Conservation (phyloP, 352 stramenopile species). For the Globisporangium cylindrosporum region DNA sequence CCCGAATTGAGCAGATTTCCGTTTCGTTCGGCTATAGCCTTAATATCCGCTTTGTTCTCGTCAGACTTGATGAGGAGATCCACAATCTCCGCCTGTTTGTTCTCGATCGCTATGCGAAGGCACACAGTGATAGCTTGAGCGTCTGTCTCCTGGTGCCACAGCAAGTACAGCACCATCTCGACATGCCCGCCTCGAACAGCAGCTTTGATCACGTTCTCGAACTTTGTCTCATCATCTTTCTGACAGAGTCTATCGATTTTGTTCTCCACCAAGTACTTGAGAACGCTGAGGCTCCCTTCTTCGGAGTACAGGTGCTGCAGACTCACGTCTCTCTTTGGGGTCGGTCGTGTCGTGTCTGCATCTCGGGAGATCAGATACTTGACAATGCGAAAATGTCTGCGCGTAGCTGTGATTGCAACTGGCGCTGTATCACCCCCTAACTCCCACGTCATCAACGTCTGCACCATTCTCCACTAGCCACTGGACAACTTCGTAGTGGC, state of each 20-base stretch:
- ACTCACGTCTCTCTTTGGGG: neutral
- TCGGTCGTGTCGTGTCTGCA: neutral
- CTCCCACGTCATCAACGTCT: neutral
- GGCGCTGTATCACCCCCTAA: neutral
- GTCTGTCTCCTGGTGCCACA: neutral
- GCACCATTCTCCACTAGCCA: slow-evolving; percentile 8
- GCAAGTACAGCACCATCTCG: neutral
- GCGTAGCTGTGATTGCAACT: neutral
- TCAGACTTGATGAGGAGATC: neutral
- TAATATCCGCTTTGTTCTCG: neutral
- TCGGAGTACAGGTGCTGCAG: slow-evolving; percentile 1
- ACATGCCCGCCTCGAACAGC: neutral
- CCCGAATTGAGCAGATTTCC: neutral
- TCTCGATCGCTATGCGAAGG: neutral
- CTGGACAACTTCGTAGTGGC: neutral
- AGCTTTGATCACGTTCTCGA: neutral
- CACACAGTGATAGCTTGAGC: neutral
- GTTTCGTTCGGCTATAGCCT: neutral
- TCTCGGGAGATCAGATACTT: neutral
- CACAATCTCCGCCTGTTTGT: neutral
- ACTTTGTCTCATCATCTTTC: neutral
- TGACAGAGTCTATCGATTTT: neutral
- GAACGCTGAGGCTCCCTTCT: slow-evolving; percentile 9
- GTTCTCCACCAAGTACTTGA: slow-evolving; percentile 12
- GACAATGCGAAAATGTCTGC: neutral